Evolutionary conservation across 805 yeast species (phyloP), one percentile per base, ranked within the genome.

Genomic region (Candida sithepensis): DNA sequence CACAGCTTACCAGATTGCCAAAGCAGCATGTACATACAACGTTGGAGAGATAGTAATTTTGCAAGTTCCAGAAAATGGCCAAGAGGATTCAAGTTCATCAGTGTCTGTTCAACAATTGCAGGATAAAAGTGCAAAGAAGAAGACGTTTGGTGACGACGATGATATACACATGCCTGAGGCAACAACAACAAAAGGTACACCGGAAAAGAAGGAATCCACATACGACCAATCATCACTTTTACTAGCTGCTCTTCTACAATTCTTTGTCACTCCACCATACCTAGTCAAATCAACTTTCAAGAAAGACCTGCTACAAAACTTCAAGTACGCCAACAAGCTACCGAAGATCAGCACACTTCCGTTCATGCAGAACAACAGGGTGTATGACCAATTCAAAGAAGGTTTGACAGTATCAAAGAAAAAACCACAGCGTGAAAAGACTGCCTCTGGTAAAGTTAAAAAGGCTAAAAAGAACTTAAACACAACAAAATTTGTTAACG

Each of bases 191-290:
- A 20, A 28, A 9, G 24, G 40, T 7, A 3, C 22, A 16, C 34
- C 33, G 16, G 34, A 39, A 39, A 32, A 23, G 28, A 49, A 33
- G 58, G 57, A 40, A 52, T 55, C 26, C 34, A 41, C 30, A 2
- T 32, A 46, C 53, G 30, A 47, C 55, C n/a, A 41, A 6, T 70
- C 72, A 33, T 68, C 83, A 0, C 65, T 82, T 60, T 59, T 82
- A 7, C 73, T 88, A 46, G 90, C 92, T 1, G 71, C 83, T 1
- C 70, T 90, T 36, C 68, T 90, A 47, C 96, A 88, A 61, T 89
- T 71, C 61, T 88, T 88, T 59, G 81, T 89, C 14, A 89, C 96
- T 0, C 96, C 97, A 1, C 85, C 88, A 42, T 88, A 90, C 60
- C 71, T 90, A 39, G 77, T 82, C 18, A 82, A 83, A 50, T 66